phyloP scores from a whole-genome alignment of 73 alveolate species.

The Breviolum minutum region DNA sequence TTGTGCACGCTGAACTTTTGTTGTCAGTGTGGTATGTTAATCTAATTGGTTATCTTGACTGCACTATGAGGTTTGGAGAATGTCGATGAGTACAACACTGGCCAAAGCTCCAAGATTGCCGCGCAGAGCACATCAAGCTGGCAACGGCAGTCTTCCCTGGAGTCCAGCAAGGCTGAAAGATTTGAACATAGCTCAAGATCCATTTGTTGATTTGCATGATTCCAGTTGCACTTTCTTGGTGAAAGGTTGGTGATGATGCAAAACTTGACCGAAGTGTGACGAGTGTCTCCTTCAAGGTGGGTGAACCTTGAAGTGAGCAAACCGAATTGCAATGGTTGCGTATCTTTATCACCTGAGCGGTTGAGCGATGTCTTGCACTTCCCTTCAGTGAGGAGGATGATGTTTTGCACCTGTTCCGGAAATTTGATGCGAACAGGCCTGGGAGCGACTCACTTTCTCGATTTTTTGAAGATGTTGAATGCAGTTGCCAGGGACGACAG shows the following conservation, averaged over 20 bases:
- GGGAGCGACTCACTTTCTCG: background rate
- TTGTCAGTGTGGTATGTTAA: too few species aligned
- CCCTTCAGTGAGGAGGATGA: constrained; percentile 17
- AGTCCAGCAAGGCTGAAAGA: constrained; percentile 13
- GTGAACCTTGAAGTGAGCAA: background rate
- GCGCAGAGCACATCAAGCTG: background rate
- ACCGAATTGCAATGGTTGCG: background rate
- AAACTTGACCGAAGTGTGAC: background rate
- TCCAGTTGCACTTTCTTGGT: background rate
- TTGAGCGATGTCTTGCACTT: background rate
- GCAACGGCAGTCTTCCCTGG: background rate
- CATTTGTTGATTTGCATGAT: background rate
- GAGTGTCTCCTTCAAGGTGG: constrained; percentile 22
- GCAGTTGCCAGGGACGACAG: constrained; percentile 25
- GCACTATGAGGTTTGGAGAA: too few species aligned
- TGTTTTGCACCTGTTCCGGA: constrained; percentile 38
- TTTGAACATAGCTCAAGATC: background rate
- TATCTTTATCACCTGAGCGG: background rate
- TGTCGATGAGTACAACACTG: too few species aligned
- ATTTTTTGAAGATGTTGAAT: background rate
- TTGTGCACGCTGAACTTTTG: too few species aligned
- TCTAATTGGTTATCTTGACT: too few species aligned
- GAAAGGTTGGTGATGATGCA: background rate
- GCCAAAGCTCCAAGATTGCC: background rate
- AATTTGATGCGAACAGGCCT: constrained; percentile 88